phyloP scores from a whole-genome alignment of 2,329 filamentous ascomycete species.

The Grosmannia clavigera region DNA sequence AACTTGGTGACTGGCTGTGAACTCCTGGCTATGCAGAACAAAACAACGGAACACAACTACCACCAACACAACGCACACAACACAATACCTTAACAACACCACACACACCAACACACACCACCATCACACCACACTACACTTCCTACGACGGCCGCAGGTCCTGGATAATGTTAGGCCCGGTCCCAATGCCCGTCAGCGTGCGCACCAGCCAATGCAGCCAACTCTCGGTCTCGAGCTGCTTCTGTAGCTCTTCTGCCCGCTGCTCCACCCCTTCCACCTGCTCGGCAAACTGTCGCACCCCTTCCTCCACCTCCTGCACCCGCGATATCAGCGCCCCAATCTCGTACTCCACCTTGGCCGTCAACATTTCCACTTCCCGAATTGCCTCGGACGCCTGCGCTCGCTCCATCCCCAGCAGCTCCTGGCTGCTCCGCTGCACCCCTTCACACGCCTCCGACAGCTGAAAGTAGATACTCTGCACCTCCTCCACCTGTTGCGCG shows the following conservation, averaged over 20 bases:
- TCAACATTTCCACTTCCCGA: conserved; percentile 67
- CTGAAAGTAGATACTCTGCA: conserved; percentile 57
- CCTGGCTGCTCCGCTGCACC: conserved; percentile 53
- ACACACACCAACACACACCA: not conserved
- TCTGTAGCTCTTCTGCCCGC: conserved; percentile 49
- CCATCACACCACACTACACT: not conserved
- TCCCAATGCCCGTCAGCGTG: conserved; percentile 47
- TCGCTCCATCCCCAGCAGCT: conserved; percentile 58
- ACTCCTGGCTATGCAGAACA: too few species aligned
- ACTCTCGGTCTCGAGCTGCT: conserved; percentile 49
- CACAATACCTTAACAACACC: not conserved
- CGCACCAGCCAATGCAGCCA: conserved; percentile 53
- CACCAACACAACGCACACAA: not conserved
- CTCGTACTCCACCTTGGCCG: conserved; percentile 86
- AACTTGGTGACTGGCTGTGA: not conserved
- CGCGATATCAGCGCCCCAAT: conserved; percentile 67
- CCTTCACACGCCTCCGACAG: conserved; percentile 58
- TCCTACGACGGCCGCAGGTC: not conserved
- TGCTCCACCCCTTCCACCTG: conserved; percentile 62
- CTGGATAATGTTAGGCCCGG: conserved; percentile 42
- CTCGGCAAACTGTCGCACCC: conserved; percentile 64
- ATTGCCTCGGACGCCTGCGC: conserved; percentile 56
- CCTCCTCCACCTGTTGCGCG: conserved; percentile 48
- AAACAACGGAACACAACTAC: too few species aligned
- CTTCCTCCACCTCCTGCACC: conserved; percentile 78